Base-by-base conservation (phyloP, 208 protist species). In the Blastocrithidia nonstop region DNA sequence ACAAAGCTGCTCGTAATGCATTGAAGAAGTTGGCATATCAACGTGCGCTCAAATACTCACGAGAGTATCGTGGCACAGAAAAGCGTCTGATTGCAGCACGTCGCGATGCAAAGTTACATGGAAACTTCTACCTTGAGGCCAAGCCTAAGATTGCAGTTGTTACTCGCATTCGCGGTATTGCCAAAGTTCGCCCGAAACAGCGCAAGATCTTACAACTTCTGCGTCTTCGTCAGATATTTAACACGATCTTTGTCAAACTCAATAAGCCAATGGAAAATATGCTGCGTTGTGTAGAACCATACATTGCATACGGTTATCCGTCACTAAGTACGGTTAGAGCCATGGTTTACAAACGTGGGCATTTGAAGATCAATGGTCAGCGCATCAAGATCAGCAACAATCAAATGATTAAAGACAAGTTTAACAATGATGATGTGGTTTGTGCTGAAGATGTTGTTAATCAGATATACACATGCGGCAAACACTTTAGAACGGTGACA, bases 181-280 rank as follows among this genome's bases (percentile, higher is more conserved):
- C 96, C 70, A 88, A 89, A 54, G 77, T 99, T 13, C 52, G 68
- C 50, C 98, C 98, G 56, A 97, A 98, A 74, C 77, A 87, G 62
- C 72, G 87, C 46, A 99, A 99, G 88, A 98, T 99, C 67, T 82
- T 99, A 6, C 88, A 98, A 75, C 84, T 99, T 9, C 76, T 99
- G 50, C 92, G 98, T 64, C 93, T 99, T 19, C 73, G 89, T 46
- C 96, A 99, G 84, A 98, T 99, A 84, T 87, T 99, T 93, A 99
- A 99, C 78, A 98, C 83, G 43, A 94, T 98, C 37, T 99, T 99
- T 63, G 78, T 99, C 55, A 90, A 90, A 54, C 43, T 99, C 22
- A 99, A 99, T 95, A 98, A 98, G 77, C 95, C 98, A 33, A 99
- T 97, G 27, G 72, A 98, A 58, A 98, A 97, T 66, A 99, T 99